A percentile compares a stretch with the other conserved stretches of the same genome.
phyloP scores from a whole-genome alignment of 805 yeast species.

The Candida railenensis region DNA sequence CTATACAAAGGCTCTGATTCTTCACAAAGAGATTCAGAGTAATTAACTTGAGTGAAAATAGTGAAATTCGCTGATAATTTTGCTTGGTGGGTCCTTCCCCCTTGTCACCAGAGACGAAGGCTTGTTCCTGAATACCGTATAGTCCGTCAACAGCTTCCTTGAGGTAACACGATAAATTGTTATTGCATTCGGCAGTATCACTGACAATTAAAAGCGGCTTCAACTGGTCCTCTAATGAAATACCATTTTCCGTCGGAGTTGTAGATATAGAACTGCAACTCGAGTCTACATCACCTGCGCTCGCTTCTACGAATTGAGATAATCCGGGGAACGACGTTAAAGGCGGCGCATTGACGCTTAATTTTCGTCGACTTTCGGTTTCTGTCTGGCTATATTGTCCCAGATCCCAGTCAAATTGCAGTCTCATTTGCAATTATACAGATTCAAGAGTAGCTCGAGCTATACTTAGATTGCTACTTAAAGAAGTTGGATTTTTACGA shows the following conservation, averaged over 20 bases:
- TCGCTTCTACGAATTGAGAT: neutral
- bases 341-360: conserved; percentile 3
- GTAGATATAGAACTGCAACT: neutral
- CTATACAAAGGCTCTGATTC: conserved; percentile 35
- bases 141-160: conserved; percentile 33
- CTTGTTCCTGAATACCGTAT: conserved; percentile 10
- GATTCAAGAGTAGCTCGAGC: neutral
- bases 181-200: conserved; percentile 39
- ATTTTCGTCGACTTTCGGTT: neutral
- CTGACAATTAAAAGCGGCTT: conserved; percentile 29
- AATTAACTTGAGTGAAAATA: conserved; percentile 32
- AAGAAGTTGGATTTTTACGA: too few species aligned
- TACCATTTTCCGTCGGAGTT: neutral
- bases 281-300: too few species aligned
- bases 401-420: neutral
- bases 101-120: conserved; percentile 1
- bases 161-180: conserved; percentile 32
- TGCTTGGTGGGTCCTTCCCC: conserved; percentile 9
- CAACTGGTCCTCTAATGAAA: conserved; percentile 9
- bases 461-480: neutral
- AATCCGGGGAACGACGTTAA: conserved; percentile 10
- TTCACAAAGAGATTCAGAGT: conserved; percentile 38
- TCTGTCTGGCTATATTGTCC: neutral
- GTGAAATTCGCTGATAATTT: conserved; percentile 31
- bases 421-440: neutral